These are phyloP conservation scores for Arachis hypogaea DNA, from an alignment of 306 rosid genomes.

Conservation along the genomic window DNA sequence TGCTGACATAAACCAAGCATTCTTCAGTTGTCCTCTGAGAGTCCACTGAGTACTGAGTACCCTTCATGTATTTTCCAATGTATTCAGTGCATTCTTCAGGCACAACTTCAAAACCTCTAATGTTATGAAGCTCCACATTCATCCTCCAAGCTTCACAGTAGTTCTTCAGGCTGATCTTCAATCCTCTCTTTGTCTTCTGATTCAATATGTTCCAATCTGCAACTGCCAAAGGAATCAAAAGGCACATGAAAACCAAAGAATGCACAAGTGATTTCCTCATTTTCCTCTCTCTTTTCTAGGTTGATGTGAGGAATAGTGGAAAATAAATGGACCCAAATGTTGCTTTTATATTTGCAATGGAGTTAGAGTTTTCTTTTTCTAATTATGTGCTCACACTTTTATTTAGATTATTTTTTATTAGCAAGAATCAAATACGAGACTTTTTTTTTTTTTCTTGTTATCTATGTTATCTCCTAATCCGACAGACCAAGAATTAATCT, in stretches of 20 bases:
- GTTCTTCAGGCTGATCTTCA: constrained; percentile 54
- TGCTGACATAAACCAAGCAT: constrained; percentile 38
- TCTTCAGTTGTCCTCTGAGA: constrained; percentile 42
- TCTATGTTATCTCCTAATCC: no score
- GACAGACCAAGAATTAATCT: no score
- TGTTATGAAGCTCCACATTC: constrained; percentile 47
- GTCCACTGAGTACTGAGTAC: constrained; percentile 38
- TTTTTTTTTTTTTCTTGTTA: no score
- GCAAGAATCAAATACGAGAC: no score
- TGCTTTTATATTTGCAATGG: constrained; percentile 5
- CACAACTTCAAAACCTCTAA: constrained; percentile 39
- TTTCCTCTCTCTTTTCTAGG: constrained; percentile 16
- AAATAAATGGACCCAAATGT: constrained; percentile 5
- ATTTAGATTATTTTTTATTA: no score
- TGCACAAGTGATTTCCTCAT: constrained; percentile 39
- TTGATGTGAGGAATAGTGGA: constrained; percentile 21
- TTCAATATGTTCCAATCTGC: constrained; percentile 48
- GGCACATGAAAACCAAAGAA: constrained; percentile 27
- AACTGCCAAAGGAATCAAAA: constrained; percentile 33
- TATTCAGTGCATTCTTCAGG: constrained; percentile 40
- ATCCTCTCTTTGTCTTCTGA: constrained; percentile 32
- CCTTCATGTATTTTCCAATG: constrained; percentile 36
- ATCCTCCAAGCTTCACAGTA: constrained; percentile 68
- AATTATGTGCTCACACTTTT: no score
- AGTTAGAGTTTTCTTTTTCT: no score